Percentiles rank a stretch among this genome's conserved stretches.
These are phyloP conservation scores for Candida easanensis DNA, from an alignment of 805 yeast species.

Conservation along the genomic window DNA sequence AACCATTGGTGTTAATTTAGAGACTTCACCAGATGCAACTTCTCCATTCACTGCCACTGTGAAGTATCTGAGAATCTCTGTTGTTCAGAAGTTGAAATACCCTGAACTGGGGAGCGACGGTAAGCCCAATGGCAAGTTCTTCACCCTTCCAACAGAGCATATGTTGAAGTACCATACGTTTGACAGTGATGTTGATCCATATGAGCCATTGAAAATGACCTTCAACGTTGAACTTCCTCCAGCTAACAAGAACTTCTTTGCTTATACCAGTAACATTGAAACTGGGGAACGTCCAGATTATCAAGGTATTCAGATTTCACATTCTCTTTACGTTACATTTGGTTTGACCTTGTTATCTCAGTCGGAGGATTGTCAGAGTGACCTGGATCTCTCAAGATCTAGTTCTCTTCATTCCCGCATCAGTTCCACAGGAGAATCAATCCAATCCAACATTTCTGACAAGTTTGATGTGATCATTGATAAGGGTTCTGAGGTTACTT, in stretches of 20 bases:
- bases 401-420: slow-evolving; percentile 3
- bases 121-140: not conserved
- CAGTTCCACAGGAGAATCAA: not conserved
- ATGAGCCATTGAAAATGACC: slow-evolving; percentile 7
- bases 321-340: slow-evolving; percentile 12
- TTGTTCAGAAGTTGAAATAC: slow-evolving; percentile 19
- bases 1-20: slow-evolving; percentile 8
- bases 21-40: slow-evolving; percentile 6
- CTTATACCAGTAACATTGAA: slow-evolving; percentile 18
- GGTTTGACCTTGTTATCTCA: slow-evolving; percentile 8
- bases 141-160: not conserved
- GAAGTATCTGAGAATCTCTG: slow-evolving; percentile 13
- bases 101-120: slow-evolving; percentile 6
- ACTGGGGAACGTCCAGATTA: not conserved
- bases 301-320: slow-evolving; percentile 12
- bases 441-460: not conserved
- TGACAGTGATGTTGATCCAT: slow-evolving; percentile 3
- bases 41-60: slow-evolving; percentile 5
- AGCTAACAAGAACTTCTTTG: slow-evolving; percentile 8
- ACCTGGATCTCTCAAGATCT: slow-evolving; percentile 1
- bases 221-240: slow-evolving; percentile 14
- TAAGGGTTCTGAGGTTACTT: slow-evolving; percentile 10
- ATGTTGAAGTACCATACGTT: not conserved
- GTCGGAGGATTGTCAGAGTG: not conserved
- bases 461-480: slow-evolving; percentile 8